Percentiles rank a stretch among this genome's conserved stretches.
phyloP scores from a whole-genome alignment of 1,284 basidiomycete genomes.

The Erythrobasidium hasegawianum region DNA sequence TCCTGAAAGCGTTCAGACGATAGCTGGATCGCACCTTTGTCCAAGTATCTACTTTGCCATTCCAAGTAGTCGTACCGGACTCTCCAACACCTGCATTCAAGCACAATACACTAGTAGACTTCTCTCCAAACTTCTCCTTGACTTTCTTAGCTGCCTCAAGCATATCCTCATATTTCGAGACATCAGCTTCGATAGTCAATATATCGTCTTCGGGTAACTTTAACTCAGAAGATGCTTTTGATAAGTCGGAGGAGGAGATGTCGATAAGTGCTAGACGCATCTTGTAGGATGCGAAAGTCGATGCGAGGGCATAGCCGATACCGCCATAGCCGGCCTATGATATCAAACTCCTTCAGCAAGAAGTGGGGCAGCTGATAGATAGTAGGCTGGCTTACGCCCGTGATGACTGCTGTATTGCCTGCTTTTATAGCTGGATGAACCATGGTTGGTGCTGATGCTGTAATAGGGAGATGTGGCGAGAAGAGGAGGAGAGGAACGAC shows the following conservation, averaged over 20 bases:
- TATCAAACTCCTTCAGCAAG: too few relatives aligned
- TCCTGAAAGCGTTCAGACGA: too few relatives aligned
- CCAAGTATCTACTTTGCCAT: slow-evolving; percentile 36
- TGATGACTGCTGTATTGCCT: slow-evolving; percentile 39
- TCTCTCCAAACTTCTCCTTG: slow-evolving; percentile 28
- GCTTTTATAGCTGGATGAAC: slow-evolving; percentile 35
- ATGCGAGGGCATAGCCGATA: slow-evolving; percentile 40
- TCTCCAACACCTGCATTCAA: slow-evolving; percentile 40
- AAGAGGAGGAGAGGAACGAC: too few relatives aligned
- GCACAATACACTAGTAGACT: slow-evolving; percentile 38
- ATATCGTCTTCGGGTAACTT: slow-evolving; percentile 34
- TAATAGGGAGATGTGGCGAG: too few relatives aligned
- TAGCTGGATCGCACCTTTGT: slow-evolving; percentile 14
- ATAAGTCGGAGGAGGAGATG: slow-evolving; percentile 23
- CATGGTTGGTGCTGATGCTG: slow-evolving; percentile 9
- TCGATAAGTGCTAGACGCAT: slow-evolving; percentile 40
- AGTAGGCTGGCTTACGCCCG: slow-evolving; percentile 34
- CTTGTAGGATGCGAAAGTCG: slow-evolving; percentile 28
- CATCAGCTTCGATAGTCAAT: slow-evolving; percentile 36
- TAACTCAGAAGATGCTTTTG: slow-evolving; percentile 9
- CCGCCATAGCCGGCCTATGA: slow-evolving; percentile 36
- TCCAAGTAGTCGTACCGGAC: slow-evolving; percentile 24
- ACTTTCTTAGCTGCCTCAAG: slow-evolving; percentile 36
- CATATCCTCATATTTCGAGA: slow-evolving; percentile 33
- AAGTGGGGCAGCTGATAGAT: too few relatives aligned